Percentiles rank a stretch among this genome's conserved stretches.
phyloP scores from a whole-genome alignment of 2,329 filamentous ascomycete genomes.

The Fusarium lyarnte region DNA sequence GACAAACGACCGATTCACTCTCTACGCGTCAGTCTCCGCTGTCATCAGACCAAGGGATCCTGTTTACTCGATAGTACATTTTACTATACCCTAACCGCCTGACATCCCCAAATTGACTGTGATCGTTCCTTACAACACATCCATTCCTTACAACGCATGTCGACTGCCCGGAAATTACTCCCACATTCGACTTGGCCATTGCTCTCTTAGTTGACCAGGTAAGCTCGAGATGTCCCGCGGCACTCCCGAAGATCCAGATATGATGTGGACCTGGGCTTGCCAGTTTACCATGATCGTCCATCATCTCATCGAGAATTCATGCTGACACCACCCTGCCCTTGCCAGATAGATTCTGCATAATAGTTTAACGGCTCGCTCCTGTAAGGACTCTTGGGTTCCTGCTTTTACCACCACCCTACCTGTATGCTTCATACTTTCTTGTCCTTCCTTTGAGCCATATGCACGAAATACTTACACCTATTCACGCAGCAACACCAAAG shows the following conservation, averaged over 20 bases:
- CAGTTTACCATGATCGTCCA: slow-evolving; percentile 37
- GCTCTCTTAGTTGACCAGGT: slow-evolving; percentile 44
- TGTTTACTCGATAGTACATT: slow-evolving; percentile 29
- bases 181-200: slow-evolving; percentile 44
- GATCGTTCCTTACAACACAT: slow-evolving; percentile 39
- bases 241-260: slow-evolving; percentile 47
- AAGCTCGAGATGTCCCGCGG: slow-evolving; percentile 43
- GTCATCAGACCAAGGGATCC: slow-evolving; percentile 27
- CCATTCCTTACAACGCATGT: slow-evolving; percentile 39
- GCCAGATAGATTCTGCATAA: slow-evolving; percentile 40
- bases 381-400: slow-evolving; percentile 50
- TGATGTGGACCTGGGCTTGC: slow-evolving; percentile 41
- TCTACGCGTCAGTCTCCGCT: slow-evolving; percentile 23
- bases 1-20: slow-evolving; percentile 21
- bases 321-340: slow-evolving; percentile 42
- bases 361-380: slow-evolving; percentile 41
- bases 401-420: slow-evolving; percentile 59
- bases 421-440: slow-evolving; percentile 56
- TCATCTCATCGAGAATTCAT: slow-evolving; percentile 36
- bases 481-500: slow-evolving; percentile 44
- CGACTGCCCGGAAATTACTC: slow-evolving; percentile 45
- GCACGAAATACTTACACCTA: slow-evolving; percentile 40
- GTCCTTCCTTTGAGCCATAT: slow-evolving; percentile 35
- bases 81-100: slow-evolving; percentile 36
- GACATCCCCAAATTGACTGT: slow-evolving; percentile 20